phyloP scores from a whole-genome alignment of 2,329 filamentous ascomycete genomes.

The Lasiodiplodia sp. region DNA sequence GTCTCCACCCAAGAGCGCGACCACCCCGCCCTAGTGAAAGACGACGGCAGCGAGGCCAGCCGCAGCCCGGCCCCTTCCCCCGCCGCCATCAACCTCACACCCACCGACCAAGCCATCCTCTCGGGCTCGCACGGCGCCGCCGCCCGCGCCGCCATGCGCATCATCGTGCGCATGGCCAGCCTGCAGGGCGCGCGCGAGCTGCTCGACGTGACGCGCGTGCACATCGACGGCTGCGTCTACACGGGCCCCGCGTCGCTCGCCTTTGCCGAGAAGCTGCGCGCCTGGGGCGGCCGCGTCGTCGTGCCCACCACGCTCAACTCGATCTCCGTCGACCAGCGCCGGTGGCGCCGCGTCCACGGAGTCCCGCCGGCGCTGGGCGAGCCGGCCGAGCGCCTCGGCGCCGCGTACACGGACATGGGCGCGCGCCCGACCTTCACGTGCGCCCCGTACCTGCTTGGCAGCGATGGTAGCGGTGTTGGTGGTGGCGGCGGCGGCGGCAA shows the following conservation, averaged over 20 bases:
- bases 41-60: background rate
- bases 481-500: too few species aligned
- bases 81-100: slow-evolving; percentile 32
- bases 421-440: slow-evolving; percentile 53
- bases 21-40: background rate
- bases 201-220: slow-evolving; percentile 50
- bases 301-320: slow-evolving; percentile 48
- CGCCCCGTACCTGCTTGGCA: slow-evolving; percentile 52
- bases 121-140: slow-evolving; percentile 41
- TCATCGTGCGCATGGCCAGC: slow-evolving; percentile 48
- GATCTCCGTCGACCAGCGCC: slow-evolving; percentile 52
- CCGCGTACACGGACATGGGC: slow-evolving; percentile 52
- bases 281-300: background rate
- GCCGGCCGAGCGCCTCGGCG: slow-evolving; percentile 45
- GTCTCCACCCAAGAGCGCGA: background rate
- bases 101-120: slow-evolving; percentile 34
- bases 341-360: slow-evolving; percentile 49
- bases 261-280: background rate
- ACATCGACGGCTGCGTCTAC: slow-evolving; percentile 54
- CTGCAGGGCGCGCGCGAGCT: slow-evolving; percentile 45
- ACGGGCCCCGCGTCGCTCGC: slow-evolving; percentile 32
- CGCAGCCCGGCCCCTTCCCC: background rate
- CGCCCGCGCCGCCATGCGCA: slow-evolving; percentile 46
- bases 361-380: slow-evolving; percentile 38
- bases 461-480: too few species aligned